Base-by-base conservation (phyloP, 2,329 filamentous ascomycete species). In the Lecanoromycetidae sp. region DNA sequence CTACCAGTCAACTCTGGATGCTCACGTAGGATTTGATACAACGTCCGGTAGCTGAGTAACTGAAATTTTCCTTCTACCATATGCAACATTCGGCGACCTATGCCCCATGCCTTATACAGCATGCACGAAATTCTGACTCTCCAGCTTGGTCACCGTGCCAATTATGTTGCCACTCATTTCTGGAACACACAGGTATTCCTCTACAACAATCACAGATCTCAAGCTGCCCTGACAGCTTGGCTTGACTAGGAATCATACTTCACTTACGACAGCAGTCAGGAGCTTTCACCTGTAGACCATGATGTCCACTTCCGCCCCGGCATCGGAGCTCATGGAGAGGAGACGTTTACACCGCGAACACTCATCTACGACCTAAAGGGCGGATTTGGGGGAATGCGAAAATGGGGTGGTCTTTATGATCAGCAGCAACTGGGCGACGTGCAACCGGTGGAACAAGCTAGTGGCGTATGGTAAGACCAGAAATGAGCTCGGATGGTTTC, bases 71-170 rank as follows among this genome's bases (percentile, higher is more conserved):
- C 7, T 39, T 30, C 15, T 0, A 20, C 22, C 33, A 19, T 9
- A 13, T 15, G 15, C 9, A 15, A 22, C 5, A 26, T 25, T 9
- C 9, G 15, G 10, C 25, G 20, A 10, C 17, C 5, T 20, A 12
- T 9, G 13, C 15, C 10, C 17, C 15, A 41, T 29, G 25, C 34
- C n/a, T 26, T 26, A 13, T 12, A 45, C 13, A 41, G 7, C 6
- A 96, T 98, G 91, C 87, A 88, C 66, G 91, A 98, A 66, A 87
- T 96, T 52, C 73, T 98, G 52, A 95, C 90, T 0, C 71, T 98
- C 37, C 91, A 98, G 71, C 79, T 96, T 51, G 91, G 91, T 35
- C 83, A 94, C 62, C 80, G 84, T 61, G 88, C 84, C 63, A 98
- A 98, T 64, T 94, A 95, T 59, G 70, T 93, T 19, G 88, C 84